Evolutionary conservation across 2,329 filamentous ascomycete genomes (phyloP).

Genomic region (Dactylellina leptospora): DNA sequence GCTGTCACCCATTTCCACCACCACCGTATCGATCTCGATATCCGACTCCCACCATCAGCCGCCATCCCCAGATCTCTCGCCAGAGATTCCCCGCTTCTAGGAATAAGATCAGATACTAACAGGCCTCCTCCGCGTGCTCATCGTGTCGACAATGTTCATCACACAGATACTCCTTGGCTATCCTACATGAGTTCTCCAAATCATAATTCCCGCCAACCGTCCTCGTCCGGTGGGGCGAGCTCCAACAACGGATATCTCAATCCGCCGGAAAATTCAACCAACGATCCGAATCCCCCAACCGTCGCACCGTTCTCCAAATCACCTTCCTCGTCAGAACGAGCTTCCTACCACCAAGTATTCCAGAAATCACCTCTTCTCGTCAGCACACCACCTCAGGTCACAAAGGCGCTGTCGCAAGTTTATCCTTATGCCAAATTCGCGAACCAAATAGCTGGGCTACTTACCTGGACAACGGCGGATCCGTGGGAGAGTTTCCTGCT

Average conservation of each 20-base stretch:
- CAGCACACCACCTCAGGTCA: slow-evolving; percentile 93
- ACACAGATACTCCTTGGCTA: slow-evolving; percentile 49
- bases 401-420: slow-evolving; percentile 90
- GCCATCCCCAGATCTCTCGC: slow-evolving; percentile 39
- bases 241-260: slow-evolving; percentile 31
- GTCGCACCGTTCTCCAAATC: slow-evolving; percentile 86
- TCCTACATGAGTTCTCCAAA: slow-evolving; percentile 51
- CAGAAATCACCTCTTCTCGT: slow-evolving; percentile 94
- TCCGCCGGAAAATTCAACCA: slow-evolving; percentile 25
- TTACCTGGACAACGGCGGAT: slow-evolving; percentile 94
- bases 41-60: slow-evolving; percentile 1
- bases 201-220: slow-evolving; percentile 19
- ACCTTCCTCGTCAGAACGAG: slow-evolving; percentile 77
- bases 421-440: slow-evolving; percentile 91
- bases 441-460: slow-evolving; percentile 81
- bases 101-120: slow-evolving; percentile 29
- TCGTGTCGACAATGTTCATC: slow-evolving; percentile 37
- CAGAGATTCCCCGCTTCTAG: slow-evolving; percentile 35
- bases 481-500: slow-evolving; percentile 95
- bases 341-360: slow-evolving; percentile 86
- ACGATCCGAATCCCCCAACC: slow-evolving; percentile 70
- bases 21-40: slow-evolving; percentile 23
- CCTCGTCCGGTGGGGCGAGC: slow-evolving; percentile 36
- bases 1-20: slow-evolving; percentile 46
- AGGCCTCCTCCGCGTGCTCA: not conserved